Base-by-base conservation (phyloP, 2,329 filamentous ascomycete genomes). In the Monosporascus sp. region DNA sequence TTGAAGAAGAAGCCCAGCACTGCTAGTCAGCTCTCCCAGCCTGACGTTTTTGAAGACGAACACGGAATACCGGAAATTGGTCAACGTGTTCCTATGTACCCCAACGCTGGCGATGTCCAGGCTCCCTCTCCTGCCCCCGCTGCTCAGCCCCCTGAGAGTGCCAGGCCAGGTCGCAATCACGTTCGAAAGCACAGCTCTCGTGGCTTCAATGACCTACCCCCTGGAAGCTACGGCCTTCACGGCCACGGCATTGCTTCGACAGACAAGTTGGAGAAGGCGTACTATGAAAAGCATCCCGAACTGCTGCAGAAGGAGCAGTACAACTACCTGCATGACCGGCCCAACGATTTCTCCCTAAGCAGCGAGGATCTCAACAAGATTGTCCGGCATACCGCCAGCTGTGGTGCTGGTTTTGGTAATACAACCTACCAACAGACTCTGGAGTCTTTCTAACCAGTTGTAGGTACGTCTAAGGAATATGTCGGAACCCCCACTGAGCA, bases 61-160 rank as follows among this genome's bases (percentile, higher is more conserved):
- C 86, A 91, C 52, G 93, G 92, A 22, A 96, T 97, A 62, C 92
- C 92, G 2, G 89, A 95, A 67, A 94, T 97, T 61, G 93, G 93
- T 48, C 84, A 89, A 65, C 88, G 92, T 66, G 93, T 99, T 39
- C 94, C 94, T 49, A 94, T 99, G 89, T 88, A 94, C 67, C 88
- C 87, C 50, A 84, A 94, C 68, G 89, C 94, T 44, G 94, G 94
- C 57, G 93, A 97, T 68, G 94, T 97, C 9, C 94, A 99, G 74
- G 94, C 94, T 15, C 94, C 94, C 2, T 94, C 92, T 2, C 91
- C 92, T 1, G 82, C 85, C 2, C 87, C 86, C 8, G 70, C 71
- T 45, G 62, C 72, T 5, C 68, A 72, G 3, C 63, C 61, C 48
- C 66, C 68, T 48, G 67, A 72, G 20, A 68, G 74, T 48, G 58